Conservation (phyloP, 179 eudicot species). For the Sideroxylon spinosum region DNA sequence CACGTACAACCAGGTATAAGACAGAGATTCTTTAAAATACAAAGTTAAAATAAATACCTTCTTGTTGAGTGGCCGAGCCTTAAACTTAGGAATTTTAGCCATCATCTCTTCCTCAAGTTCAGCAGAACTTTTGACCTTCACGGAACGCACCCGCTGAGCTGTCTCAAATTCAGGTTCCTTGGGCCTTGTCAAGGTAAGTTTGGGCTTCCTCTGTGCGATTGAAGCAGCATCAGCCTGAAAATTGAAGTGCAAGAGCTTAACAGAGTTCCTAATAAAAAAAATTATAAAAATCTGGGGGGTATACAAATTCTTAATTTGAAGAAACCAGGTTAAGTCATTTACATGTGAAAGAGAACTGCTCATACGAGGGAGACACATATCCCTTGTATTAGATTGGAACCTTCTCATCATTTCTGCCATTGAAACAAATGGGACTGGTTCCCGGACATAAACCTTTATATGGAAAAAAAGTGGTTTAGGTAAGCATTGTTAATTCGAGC, state of each 20-base stretch:
- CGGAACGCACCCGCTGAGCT: constrained; percentile 68
- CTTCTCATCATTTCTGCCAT: constrained; percentile 86
- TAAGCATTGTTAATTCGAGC: not conserved
- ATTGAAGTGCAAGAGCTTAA: not conserved
- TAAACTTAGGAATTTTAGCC: constrained; percentile 95
- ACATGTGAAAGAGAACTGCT: constrained; percentile 39
- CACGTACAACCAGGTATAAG: not conserved
- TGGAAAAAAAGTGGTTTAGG: not conserved
- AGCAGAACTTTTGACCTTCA: constrained; percentile 74
- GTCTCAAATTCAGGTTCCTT: constrained; percentile 89
- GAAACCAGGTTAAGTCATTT: constrained; percentile 10
- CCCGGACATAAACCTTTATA: constrained; percentile 70
- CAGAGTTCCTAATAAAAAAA: not conserved
- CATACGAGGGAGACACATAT: constrained; percentile 41
- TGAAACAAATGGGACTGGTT: constrained; percentile 77
- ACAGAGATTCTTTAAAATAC: not conserved
- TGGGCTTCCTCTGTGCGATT: constrained; percentile 43
- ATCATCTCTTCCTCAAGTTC: constrained; percentile 96
- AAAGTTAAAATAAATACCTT: constrained; percentile 41
- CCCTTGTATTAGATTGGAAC: constrained; percentile 86
- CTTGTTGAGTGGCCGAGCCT: constrained; percentile 81
- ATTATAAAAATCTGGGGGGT: not conserved
- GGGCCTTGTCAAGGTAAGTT: constrained; percentile 76
- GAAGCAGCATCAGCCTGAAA: constrained; percentile 33
- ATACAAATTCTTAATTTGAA: not conserved